Conservation (phyloP, 1,284 basidiomycete species). For the Ceratobasidium theobromae region DNA sequence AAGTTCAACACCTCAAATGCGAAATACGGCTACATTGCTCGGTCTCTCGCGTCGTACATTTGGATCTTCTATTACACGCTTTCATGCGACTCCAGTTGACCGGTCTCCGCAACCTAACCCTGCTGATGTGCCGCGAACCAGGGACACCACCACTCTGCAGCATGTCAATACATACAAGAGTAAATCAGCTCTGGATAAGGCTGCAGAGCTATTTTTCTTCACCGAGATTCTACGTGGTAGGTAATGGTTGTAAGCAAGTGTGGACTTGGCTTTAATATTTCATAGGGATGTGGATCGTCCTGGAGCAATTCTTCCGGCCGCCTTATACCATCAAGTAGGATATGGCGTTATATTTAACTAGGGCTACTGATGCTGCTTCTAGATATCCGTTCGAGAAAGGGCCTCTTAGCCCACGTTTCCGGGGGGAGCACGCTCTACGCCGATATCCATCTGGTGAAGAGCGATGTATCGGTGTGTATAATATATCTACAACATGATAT, state of each 20-base stretch:
- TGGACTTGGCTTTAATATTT: not conserved
- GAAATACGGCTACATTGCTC: slow-evolving; percentile 7
- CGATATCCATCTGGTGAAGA: slow-evolving; percentile 99
- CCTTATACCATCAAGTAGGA: slow-evolving; percentile 91
- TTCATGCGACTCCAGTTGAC: slow-evolving; percentile 32
- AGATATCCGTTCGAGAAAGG: slow-evolving; percentile 98
- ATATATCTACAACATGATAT: not conserved
- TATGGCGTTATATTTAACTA: not conserved
- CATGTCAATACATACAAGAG: slow-evolving; percentile 65
- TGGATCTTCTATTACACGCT: slow-evolving; percentile 22
- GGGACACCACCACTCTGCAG: not conserved
- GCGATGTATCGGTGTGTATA: slow-evolving; percentile 86
- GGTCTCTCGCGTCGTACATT: slow-evolving; percentile 31
- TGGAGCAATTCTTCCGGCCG: slow-evolving; percentile 96
- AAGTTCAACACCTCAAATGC: not conserved
- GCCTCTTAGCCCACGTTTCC: slow-evolving; percentile 94
- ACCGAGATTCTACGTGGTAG: slow-evolving; percentile 95
- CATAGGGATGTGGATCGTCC: slow-evolving; percentile 97
- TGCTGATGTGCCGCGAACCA: slow-evolving; percentile 1
- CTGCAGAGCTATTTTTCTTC: slow-evolving; percentile 96
- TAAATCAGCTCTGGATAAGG: slow-evolving; percentile 91
- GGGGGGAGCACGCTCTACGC: slow-evolving; percentile 98
- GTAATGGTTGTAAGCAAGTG: slow-evolving; percentile 38
- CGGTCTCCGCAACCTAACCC: slow-evolving; percentile 14
- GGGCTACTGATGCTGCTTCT: slow-evolving; percentile 12